These are phyloP conservation scores for Pseudogymnoascus sp. DNA, from an alignment of 2,329 filamentous ascomycete species.

Conservation along the genomic window DNA sequence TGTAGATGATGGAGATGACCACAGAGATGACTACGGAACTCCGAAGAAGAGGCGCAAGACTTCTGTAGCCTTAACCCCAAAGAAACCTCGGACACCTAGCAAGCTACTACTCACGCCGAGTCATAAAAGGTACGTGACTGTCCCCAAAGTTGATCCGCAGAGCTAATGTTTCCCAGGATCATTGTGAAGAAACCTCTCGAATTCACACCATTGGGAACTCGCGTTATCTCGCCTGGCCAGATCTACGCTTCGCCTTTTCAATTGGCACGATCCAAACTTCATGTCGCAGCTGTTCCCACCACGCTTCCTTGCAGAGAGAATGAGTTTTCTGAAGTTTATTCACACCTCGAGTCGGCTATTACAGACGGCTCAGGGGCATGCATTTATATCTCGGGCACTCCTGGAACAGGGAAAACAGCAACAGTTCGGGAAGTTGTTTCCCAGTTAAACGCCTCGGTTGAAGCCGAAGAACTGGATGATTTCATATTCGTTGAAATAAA, in stretches of 20 bases:
- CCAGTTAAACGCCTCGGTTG: conserved; percentile 79
- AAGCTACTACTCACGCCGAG: conserved; percentile 50
- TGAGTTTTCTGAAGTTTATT: conserved; percentile 88
- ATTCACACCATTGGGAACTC: conserved; percentile 90
- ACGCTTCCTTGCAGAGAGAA: conserved; percentile 85
- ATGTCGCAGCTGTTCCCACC: conserved; percentile 86
- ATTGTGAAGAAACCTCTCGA: conserved; percentile 81
- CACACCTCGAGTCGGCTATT: conserved; percentile 89
- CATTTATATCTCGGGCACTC: conserved; percentile 98
- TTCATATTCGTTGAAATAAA: conserved; percentile 99
- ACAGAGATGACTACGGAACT: conserved; percentile 36
- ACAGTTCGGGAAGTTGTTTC: conserved; percentile 93
- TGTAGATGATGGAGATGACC: conserved; percentile 26
- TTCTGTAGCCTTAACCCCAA: conserved; percentile 30
- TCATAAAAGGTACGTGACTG: conserved; percentile 47
- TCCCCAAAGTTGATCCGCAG: not conserved
- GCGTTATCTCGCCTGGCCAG: conserved; percentile 68
- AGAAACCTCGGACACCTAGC: conserved; percentile 33
- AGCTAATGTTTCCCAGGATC: conserved; percentile 36
- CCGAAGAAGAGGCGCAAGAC: conserved; percentile 51
- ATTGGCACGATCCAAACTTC: conserved; percentile 76
- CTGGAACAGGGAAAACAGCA: conserved; percentile 93
- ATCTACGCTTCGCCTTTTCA: conserved; percentile 83
- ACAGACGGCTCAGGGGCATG: conserved; percentile 88
- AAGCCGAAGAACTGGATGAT: conserved; percentile 86